These are phyloP conservation scores for Fusarium multiceps DNA, from an alignment of 2,329 filamentous ascomycete genomes.

Conservation along the genomic window DNA sequence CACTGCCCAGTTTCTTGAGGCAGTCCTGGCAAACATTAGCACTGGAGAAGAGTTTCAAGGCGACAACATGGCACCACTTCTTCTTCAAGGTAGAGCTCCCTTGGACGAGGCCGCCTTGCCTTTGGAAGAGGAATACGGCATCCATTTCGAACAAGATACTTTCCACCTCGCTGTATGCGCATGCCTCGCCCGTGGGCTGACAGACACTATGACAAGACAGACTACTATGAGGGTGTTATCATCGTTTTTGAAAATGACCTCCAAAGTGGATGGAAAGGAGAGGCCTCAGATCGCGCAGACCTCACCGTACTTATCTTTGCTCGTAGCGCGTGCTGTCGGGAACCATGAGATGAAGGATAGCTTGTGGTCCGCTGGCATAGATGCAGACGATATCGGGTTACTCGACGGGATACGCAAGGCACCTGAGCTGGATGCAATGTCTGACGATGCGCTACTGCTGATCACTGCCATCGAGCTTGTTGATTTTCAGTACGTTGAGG, in stretches of 20 bases:
- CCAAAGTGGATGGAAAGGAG: conserved; percentile 31
- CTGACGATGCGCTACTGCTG: conserved; percentile 71
- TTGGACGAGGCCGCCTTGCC: conserved; percentile 71
- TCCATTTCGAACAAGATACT: conserved; percentile 71
- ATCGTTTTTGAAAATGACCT: conserved; percentile 63
- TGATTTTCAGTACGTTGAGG: conserved; percentile 74
- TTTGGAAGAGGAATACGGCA: conserved; percentile 73
- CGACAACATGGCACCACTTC: conserved; percentile 67
- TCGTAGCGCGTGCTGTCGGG: conserved; percentile 66
- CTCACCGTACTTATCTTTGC: conserved; percentile 70
- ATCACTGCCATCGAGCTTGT: conserved; percentile 72
- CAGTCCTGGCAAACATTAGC: conserved; percentile 72
- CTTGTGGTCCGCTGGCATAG: conserved; percentile 69
- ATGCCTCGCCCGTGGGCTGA: conserved; percentile 71
- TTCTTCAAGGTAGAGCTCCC: conserved; percentile 69
- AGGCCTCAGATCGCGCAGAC: conserved; percentile 39
- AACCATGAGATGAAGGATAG: conserved; percentile 71
- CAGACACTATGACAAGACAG: conserved; percentile 69
- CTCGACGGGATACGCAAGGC: conserved; percentile 42
- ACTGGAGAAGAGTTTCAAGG: conserved; percentile 69
- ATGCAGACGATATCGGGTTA: conserved; percentile 52
- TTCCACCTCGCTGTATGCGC: conserved; percentile 76
- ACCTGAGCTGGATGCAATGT: conserved; percentile 57
- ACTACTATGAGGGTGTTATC: conserved; percentile 70
- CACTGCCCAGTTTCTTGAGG: conserved; percentile 72